Evolutionary conservation across 192 early-diverging fungal species (phyloP).

Genomic region (Umbelopsis vinacea): DNA sequence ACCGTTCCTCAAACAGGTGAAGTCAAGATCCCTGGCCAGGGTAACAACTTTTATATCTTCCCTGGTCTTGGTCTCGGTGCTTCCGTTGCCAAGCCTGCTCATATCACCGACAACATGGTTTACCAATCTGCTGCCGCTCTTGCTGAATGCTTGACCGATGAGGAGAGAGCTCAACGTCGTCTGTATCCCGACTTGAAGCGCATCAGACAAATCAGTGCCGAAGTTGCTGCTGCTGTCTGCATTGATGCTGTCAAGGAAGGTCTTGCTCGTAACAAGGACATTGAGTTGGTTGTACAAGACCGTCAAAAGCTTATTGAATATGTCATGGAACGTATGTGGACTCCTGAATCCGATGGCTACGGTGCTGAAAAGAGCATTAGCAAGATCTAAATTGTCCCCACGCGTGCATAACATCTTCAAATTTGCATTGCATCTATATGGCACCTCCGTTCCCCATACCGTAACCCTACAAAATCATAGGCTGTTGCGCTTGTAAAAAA

Average conservation of each 20-base stretch:
- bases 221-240: conserved; percentile 85
- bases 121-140: conserved; percentile 80
- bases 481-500: too few relatives aligned
- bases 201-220: conserved; percentile 83
- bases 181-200: conserved; percentile 89
- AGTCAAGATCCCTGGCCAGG: conserved; percentile 77
- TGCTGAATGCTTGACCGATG: conserved; percentile 69
- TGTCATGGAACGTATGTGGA: conserved; percentile 37
- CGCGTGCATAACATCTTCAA: not conserved
- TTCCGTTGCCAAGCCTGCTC: conserved; percentile 68
- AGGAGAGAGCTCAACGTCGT: conserved; percentile 71
- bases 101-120: conserved; percentile 85
- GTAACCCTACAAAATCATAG: too few relatives aligned
- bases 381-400: conserved; percentile 8
- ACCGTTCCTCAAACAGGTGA: conserved; percentile 64
- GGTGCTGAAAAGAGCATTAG: conserved; percentile 25
- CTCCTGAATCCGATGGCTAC: conserved; percentile 30
- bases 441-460: too few relatives aligned
- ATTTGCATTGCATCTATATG: not conserved
- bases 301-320: conserved; percentile 28
- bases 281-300: conserved; percentile 10
- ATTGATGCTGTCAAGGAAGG: conserved; percentile 31
- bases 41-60: conserved; percentile 97
- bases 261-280: conserved; percentile 13
- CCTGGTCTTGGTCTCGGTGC: conserved; percentile 93